phyloP scores from a whole-genome alignment of 1,284 basidiomycete genomes.

The Ceratobasidium papillatum region DNA sequence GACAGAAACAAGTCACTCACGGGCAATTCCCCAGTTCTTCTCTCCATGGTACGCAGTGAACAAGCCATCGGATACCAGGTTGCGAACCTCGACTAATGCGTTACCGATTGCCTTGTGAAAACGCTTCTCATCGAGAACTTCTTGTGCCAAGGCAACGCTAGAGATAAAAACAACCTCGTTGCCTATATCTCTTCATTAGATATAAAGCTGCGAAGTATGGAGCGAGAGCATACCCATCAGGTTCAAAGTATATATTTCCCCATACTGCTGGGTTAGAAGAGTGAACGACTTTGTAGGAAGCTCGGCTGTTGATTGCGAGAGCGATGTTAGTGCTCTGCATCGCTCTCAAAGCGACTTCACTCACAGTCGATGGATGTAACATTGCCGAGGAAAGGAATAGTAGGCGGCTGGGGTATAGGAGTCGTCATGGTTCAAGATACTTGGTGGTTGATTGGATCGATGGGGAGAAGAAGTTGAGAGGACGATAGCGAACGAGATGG shows the following conservation, averaged over 20 bases:
- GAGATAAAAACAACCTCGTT: slow-evolving; percentile 52
- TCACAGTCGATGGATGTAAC: slow-evolving; percentile 51
- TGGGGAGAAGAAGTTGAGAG: background rate
- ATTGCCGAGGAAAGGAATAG: slow-evolving; percentile 60
- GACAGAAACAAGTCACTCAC: slow-evolving; percentile 41
- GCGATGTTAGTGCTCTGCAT: background rate
- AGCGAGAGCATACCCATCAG: slow-evolving; percentile 21
- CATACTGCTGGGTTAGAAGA: slow-evolving; percentile 44
- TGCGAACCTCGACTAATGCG: slow-evolving; percentile 55
- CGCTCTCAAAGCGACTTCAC: slow-evolving; percentile 47
- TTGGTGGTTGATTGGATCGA: background rate
- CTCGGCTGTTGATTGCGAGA: background rate
- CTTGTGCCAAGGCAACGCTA: slow-evolving; percentile 56
- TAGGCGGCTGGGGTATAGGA: slow-evolving; percentile 57
- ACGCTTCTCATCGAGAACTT: slow-evolving; percentile 58
- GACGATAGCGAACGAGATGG: background rate
- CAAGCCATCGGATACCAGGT: slow-evolving; percentile 56
- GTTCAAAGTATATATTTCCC: slow-evolving; percentile 43
- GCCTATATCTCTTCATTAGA: slow-evolving; percentile 47
- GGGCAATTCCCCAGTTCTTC: slow-evolving; percentile 61
- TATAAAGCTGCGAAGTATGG: background rate
- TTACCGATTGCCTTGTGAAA: slow-evolving; percentile 57
- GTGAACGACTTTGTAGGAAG: slow-evolving; percentile 22
- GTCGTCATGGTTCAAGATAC: slow-evolving; percentile 24
- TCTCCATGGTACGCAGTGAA: slow-evolving; percentile 60